These are phyloP conservation scores for Colletotrichum lentis DNA, from an alignment of 2,329 filamentous ascomycete genomes.

Conservation along the genomic window DNA sequence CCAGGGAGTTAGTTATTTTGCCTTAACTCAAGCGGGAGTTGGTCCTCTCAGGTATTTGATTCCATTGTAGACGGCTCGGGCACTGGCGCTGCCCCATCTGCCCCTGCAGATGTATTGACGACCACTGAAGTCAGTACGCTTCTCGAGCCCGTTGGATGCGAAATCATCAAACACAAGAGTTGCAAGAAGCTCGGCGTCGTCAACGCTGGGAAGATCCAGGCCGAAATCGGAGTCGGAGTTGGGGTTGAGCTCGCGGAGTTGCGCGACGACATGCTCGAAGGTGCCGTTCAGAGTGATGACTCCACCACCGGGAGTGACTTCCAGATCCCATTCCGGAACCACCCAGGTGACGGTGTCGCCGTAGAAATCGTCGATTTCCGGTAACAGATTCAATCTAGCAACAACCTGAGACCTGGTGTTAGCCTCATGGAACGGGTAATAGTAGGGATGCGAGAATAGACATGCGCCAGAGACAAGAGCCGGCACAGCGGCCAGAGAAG, in stretches of 20 bases:
- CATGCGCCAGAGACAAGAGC: slow-evolving; percentile 1
- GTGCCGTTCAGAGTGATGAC: slow-evolving; percentile 38
- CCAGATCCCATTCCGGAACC: slow-evolving; percentile 12
- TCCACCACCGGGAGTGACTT: slow-evolving; percentile 12
- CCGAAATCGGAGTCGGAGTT: slow-evolving; percentile 38
- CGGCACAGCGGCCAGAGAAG: background rate
- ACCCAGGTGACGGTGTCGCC: slow-evolving; percentile 2
- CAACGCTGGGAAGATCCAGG: slow-evolving; percentile 1
- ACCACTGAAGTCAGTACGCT: slow-evolving; percentile 20
- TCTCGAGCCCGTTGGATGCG: background rate
- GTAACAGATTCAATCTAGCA: background rate
- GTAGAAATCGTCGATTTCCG: background rate
- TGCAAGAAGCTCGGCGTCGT: background rate
- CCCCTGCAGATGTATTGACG: background rate
- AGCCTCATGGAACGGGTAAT: background rate
- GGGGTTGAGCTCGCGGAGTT: slow-evolving; percentile 38
- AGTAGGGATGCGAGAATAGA: background rate
- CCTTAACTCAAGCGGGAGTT: background rate
- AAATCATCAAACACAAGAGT: background rate
- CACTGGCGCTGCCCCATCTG: background rate
- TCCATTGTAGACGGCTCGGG: slow-evolving; percentile 9
- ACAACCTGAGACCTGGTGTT: background rate
- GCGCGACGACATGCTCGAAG: slow-evolving; percentile 37
- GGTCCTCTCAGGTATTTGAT: slow-evolving; percentile 25
- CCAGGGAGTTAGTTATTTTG: background rate